phyloP scores from a whole-genome alignment of 2,329 filamentous ascomycete genomes.

The Meredithiella fracta region DNA sequence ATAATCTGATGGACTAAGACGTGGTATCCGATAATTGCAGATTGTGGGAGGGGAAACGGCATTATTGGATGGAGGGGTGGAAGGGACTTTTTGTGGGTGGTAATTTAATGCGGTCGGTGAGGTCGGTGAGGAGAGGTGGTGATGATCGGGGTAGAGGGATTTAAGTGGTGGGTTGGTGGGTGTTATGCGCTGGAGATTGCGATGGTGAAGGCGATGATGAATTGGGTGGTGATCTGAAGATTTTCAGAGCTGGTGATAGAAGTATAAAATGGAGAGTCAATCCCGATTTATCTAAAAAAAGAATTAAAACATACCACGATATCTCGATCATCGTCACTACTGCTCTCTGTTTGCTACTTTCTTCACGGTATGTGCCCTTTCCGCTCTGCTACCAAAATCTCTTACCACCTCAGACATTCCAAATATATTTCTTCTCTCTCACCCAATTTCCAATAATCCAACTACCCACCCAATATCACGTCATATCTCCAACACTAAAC shows the following conservation, averaged over 20 bases:
- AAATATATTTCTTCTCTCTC: no score
- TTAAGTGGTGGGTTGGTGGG: neutral
- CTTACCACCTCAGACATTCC: neutral
- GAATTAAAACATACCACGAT: no score
- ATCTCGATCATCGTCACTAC: no score
- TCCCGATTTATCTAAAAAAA: no score
- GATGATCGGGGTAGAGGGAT: neutral
- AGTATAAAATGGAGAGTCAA: neutral
- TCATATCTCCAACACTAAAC: neutral
- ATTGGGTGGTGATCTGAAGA: neutral
- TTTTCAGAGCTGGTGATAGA: neutral
- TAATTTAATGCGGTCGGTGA: neutral
- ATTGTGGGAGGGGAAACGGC: no score
- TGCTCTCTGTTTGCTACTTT: neutral
- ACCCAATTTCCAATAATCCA: neutral
- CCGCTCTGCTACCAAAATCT: neutral
- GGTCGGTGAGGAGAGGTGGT: neutral
- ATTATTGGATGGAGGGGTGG: neutral
- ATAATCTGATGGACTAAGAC: no score
- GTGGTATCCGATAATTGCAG: no score
- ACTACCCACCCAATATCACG: neutral
- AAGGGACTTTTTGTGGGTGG: neutral
- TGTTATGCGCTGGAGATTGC: neutral
- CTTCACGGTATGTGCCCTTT: neutral
- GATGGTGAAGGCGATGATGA: neutral